Evolutionary conservation across 257 asterid genomes (phyloP), one percentile per base, ranked within the genome.

Genomic region (Paulownia fortunei): DNA sequence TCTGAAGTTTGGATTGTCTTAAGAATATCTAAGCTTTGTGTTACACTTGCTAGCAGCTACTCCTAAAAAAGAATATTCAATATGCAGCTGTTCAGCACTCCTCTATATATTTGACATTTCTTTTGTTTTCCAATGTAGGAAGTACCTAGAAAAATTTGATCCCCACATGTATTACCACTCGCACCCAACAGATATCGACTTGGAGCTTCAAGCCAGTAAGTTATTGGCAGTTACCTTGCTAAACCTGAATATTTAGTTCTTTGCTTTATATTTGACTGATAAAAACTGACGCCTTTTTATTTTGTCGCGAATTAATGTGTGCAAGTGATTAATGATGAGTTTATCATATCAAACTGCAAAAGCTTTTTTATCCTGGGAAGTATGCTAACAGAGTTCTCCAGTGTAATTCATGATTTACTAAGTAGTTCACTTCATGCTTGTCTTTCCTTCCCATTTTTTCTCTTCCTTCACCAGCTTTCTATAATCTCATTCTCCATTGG

Each of bases 121-220:
- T 7, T 23, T 6, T 51, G 12, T 27, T 32, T 61, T 15, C 13
- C 32, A 51, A 34, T 72, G 83, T 84, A 90, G 93, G 89, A 90
- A 84, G 78, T 83, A 69, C 79, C 83, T 39, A 15, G 91, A 85
- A 26, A 85, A 76, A 59, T 46, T 84, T 62, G 96, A 84, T 32
- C 67, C 79, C 58, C 82, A 84, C n/a, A 62, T 88, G 56, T 74
- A 60, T 71, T 85, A 76, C 79, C 80, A 80, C 59, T 69, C 86
- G 5, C 80, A 82, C 24, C 77, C 76, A 7, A 39, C 80, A 44
- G 76, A 73, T 61, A 37, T 80, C 0, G 83, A 82, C 41, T 63
- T 81, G n/a, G 89, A 84, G 69, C 82, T 69, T 80, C 88, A 80
- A 70, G 81, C 86, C 39, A 84, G 92, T 88, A 88, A 81, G 92